phyloP scores from a whole-genome alignment of 2,329 filamentous ascomycete genomes.

The Ophiostoma angusticollis region DNA sequence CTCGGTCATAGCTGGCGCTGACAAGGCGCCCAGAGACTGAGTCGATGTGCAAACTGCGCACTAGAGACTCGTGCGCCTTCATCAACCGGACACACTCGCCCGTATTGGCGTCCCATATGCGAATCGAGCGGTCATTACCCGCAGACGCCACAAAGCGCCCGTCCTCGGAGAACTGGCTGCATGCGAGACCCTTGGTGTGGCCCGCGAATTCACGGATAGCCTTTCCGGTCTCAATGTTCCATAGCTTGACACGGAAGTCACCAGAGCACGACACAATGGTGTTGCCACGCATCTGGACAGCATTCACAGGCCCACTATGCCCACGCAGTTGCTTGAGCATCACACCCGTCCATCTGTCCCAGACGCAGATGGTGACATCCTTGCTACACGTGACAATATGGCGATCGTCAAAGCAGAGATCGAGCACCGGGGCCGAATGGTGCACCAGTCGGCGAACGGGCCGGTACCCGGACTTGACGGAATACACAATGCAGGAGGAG shows the following conservation, averaged over 20 bases:
- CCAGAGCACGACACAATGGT: constrained; percentile 87
- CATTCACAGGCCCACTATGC: constrained; percentile 87
- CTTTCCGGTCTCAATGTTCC: constrained; percentile 82
- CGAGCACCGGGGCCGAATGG: constrained; percentile 80
- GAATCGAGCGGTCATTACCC: constrained; percentile 89
- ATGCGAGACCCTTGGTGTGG: constrained; percentile 86
- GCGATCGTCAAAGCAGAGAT: constrained; percentile 82
- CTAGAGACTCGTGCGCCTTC: constrained; percentile 70
- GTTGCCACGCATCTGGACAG: constrained; percentile 87
- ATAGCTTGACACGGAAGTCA: constrained; percentile 85
- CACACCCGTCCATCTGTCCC: constrained; percentile 69
- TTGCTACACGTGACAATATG: constrained; percentile 97
- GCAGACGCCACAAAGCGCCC: constrained; percentile 87
- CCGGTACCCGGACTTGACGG: constrained; percentile 63
- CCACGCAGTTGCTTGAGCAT: constrained; percentile 70
- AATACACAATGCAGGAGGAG: constrained; percentile 81
- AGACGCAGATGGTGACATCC: constrained; percentile 85
- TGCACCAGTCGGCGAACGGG: constrained; percentile 66
- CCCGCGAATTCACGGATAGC: constrained; percentile 83
- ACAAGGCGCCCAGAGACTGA: constrained; percentile 74
- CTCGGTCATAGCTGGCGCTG: constrained; percentile 87
- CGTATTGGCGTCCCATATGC: constrained; percentile 89
- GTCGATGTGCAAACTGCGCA: constrained; percentile 84
- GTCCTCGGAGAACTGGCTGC: constrained; percentile 91
- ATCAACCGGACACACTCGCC: constrained; percentile 73